Evolutionary conservation across 352 stramenopile species (phyloP).

Genomic region (Albugo laibachii): DNA sequence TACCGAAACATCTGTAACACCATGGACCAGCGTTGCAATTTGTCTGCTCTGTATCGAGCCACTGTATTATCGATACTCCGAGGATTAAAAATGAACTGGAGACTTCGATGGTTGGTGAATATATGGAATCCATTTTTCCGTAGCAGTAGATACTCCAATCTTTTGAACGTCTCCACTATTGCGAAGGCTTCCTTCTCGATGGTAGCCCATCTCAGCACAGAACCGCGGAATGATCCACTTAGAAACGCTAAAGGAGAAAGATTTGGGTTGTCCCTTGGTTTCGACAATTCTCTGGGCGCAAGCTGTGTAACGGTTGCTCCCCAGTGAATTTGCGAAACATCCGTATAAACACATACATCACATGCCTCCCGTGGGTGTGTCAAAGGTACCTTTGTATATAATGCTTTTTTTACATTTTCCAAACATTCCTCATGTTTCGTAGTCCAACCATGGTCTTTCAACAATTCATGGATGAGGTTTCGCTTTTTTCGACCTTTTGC

Average conservation of each 20-base stretch:
- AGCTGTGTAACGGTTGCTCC: conserved; percentile 7
- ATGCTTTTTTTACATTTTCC: conserved; percentile 1
- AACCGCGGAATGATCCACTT: conserved; percentile 5
- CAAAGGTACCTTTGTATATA: conserved; percentile 8
- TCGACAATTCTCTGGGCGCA: neutral
- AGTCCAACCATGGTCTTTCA: conserved; percentile 4
- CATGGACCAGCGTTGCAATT: conserved; percentile 11
- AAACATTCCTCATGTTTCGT: conserved; percentile 4
- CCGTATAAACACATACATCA: conserved; percentile 10
- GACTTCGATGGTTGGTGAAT: conserved; percentile 12
- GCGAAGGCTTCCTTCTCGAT: conserved; percentile 13
- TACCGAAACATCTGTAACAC: conserved; percentile 10
- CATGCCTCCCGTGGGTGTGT: conserved; percentile 4
- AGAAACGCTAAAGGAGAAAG: conserved; percentile 10
- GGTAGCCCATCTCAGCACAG: conserved; percentile 5
- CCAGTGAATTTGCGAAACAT: conserved; percentile 10
- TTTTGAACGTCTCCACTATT: conserved; percentile 11
- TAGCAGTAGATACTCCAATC: conserved; percentile 9
- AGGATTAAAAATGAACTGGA: conserved; percentile 14
- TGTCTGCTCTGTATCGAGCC: conserved; percentile 11
- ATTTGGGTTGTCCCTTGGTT: conserved; percentile 5
- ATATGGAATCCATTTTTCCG: conserved; percentile 6
- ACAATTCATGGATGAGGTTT: neutral
- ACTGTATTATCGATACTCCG: neutral
- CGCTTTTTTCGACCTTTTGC: conserved; percentile 8